A percentile compares a stretch with the other conserved stretches of the same genome.
phyloP scores from a whole-genome alignment of 2,329 filamentous ascomycete species.

The Epichloe festucae region DNA sequence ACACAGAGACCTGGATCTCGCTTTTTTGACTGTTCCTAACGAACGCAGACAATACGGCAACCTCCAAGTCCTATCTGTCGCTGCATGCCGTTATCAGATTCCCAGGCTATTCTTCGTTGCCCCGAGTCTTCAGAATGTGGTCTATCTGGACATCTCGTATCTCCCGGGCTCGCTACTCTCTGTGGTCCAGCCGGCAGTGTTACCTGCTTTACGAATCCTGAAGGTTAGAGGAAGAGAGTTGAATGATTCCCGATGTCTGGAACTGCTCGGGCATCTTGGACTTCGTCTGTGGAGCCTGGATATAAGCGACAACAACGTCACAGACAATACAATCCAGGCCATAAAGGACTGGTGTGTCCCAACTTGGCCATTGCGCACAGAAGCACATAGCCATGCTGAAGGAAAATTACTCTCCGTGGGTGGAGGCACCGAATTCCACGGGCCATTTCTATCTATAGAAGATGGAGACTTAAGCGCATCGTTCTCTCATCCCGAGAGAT shows the following conservation, averaged over 20 bases:
- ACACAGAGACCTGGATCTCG: slow-evolving; percentile 31
- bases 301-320: slow-evolving; percentile 37
- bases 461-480: slow-evolving; percentile 33
- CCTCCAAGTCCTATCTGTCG: slow-evolving; percentile 31
- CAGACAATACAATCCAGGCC: slow-evolving; percentile 27
- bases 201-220: slow-evolving; percentile 37
- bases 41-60: slow-evolving; percentile 1
- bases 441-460: slow-evolving; percentile 29
- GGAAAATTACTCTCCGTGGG: slow-evolving; percentile 25
- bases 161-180: slow-evolving; percentile 31
- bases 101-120: slow-evolving; percentile 26
- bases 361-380: slow-evolving; percentile 18
- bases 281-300: slow-evolving; percentile 44
- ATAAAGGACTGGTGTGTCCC: slow-evolving; percentile 21
- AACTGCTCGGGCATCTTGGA: slow-evolving; percentile 20
- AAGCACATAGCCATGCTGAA: slow-evolving; percentile 30
- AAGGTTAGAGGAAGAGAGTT: slow-evolving; percentile 36
- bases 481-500: slow-evolving; percentile 33
- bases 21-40: slow-evolving; percentile 16
- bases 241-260: slow-evolving; percentile 23
- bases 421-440: slow-evolving; percentile 22
- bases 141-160: slow-evolving; percentile 41
- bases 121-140: slow-evolving; percentile 24
- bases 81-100: slow-evolving; percentile 26
- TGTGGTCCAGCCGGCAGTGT: slow-evolving; percentile 20